Base-by-base conservation (phyloP, 306 rosid species). In the Heteromeles arbutifolia region DNA sequence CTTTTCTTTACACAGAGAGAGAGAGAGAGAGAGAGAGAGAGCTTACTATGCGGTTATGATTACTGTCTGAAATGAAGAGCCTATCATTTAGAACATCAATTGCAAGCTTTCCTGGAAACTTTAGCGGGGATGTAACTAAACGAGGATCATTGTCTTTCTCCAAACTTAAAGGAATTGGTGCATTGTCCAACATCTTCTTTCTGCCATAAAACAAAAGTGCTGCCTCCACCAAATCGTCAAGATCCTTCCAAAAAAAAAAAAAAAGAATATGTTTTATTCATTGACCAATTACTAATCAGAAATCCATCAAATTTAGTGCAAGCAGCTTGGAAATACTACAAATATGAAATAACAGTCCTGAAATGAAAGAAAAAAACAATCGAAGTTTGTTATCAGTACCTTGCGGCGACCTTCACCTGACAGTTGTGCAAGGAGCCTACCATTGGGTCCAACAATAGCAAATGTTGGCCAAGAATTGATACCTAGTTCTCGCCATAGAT, bases 31-130 rank as follows among this genome's bases (percentile, higher is more conserved):
- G 80, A 67, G 82, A 43, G 72, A 79, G 84, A 77, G 74, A 39
- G 81, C 90, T 37, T 87, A 92, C 97, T 84, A 94, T 87, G 87
- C 96, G 96, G 74, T 94, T 92, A 75, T 92, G 97, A 84, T 87
- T 94, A 83, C 98, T 94, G 87, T 94, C 98, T 67, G 98, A 92
- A 81, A 94, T 92, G 83, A 94, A 94, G 85, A 94, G 98, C 86
- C 97, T 94, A 84, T 90, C 82, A 79, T 94, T 94, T 70, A 86
- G 90, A 76, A 82, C 89, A 85, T 92, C 97, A 69, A 89, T 74
- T 32, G 97, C 92, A 67, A 94, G 89, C 91, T 94, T 94, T 75
- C 98, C 98, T 52, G 98, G 98, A 87, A 92, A 94, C 90, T 94
- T 94, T 78, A 94, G 82, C 6, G 98, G 98, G 69, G 98, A 94